These are phyloP conservation scores for Candida nanaspora DNA, from an alignment of 805 yeast species.

Conservation along the genomic window DNA sequence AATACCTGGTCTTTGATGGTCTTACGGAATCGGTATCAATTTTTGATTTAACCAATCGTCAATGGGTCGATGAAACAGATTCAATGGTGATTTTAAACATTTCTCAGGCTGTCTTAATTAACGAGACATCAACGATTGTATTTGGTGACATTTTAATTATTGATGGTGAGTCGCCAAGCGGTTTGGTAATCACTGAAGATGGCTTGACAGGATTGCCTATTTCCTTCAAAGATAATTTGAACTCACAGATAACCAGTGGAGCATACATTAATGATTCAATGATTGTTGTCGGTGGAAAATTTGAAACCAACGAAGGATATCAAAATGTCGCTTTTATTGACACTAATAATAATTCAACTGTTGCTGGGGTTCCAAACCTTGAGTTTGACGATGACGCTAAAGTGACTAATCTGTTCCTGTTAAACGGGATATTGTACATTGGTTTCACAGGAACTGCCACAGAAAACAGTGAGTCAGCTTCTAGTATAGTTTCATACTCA, in stretches of 20 bases:
- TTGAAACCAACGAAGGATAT: constrained; percentile 23
- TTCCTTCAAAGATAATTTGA: constrained; percentile 8
- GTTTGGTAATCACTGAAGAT: not conserved
- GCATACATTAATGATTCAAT: constrained; percentile 40
- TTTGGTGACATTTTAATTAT: constrained; percentile 4
- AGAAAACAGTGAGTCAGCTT: constrained; percentile 14
- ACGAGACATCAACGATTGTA: constrained; percentile 9
- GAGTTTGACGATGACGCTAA: constrained; percentile 15
- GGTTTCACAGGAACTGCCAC: constrained; percentile 35
- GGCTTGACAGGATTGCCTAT: constrained; percentile 12
- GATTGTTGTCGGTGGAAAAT: constrained; percentile 55
- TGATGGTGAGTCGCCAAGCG: constrained; percentile 5
- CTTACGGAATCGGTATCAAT: constrained; percentile 16
- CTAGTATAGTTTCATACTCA: constrained; percentile 43
- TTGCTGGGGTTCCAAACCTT: constrained; percentile 9
- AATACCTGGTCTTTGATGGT: constrained; percentile 34
- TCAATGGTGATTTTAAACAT: constrained; percentile 19
- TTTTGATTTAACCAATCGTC: constrained; percentile 34
- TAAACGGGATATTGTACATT: constrained; percentile 32
- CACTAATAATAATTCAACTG: not conserved
- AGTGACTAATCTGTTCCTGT: constrained; percentile 26
- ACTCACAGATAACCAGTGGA: constrained; percentile 24
- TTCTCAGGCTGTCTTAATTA: constrained; percentile 14
- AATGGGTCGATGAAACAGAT: constrained; percentile 25
- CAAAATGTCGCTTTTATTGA: constrained; percentile 17